Base-by-base conservation (phyloP, 1,139 yeast genomes). In the Sugiyamaella sp. region DNA sequence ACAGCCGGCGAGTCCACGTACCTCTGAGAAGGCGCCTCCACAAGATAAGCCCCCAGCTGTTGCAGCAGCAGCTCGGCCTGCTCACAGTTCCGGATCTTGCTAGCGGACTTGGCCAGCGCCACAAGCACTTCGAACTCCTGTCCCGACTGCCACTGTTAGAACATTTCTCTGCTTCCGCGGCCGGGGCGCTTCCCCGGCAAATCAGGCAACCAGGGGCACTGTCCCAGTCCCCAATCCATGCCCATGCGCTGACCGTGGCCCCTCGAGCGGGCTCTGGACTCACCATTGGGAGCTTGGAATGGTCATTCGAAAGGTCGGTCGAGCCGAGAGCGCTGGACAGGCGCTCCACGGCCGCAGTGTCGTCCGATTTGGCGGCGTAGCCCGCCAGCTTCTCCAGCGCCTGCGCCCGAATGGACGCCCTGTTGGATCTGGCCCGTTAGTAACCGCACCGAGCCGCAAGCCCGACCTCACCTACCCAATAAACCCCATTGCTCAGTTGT, bases 81-180 rank as follows among this genome's bases (percentile, higher is more conserved):
- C 4, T 66, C 67, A 19, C 70, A 65, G 49, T 75, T 74, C 55
- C 73, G 66, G 9, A 81, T 75, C 35, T 64, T 65, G 1, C 69
- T 60, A 6, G 85, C 77, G 17, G 89, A 75, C 21, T 77, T 77
- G 52, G 88, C 81, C 24, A 89, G 71, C 0, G 96, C 89, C 50
- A 84, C 65, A 54, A 90, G 71, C 4, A 85, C 82, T 64, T 90
- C 96, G 64, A 84, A 78, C 66, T 89, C 96, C 51, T 79, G 80
- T 33, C 61, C 69, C 49, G 61, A 67, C 69, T 57, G 12, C 4
- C 14, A 4, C 21, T 33, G 41, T 44, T 33, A 44, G 38, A 20
- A 16, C 12, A n/a, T 20, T 19, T 2, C 12, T 22, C 9, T 21
- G 3, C 24, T 3, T 24, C 19, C 17, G 8, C 3, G 21, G 14